Evolutionary conservation across 257 asterid genomes (phyloP), one percentile per base, ranked within the genome.

Genomic region (Ligustrum vulgare): DNA sequence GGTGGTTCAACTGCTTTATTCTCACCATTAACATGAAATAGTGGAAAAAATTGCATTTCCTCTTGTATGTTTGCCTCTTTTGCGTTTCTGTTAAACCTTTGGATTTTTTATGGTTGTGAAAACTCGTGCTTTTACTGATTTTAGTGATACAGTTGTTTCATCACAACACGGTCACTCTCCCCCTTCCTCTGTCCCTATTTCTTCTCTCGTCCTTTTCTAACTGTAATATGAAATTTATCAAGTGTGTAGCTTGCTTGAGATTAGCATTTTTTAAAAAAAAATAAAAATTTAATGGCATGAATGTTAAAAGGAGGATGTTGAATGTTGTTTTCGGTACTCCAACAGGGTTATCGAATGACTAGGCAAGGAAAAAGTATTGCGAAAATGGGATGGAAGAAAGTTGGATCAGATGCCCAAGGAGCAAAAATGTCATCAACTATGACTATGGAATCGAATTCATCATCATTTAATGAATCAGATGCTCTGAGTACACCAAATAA

Each of bases 301-400:
- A 33, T 62, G 34, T 41, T 67, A 67, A 32, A 68, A 70, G 51
- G 32, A 68, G 34, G 75, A 67, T 78, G 63, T 72, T 15, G 2
- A 69, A 58, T 71, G 68, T 51, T 76, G 31, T 67, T 58, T 75
- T 62, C 64, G 43, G 75, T 72, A 41, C 39, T 77, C 49, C 73
- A 67, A 77, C 85, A 93, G 98, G 98, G 98, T 45, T 93, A 91
- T 88, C 87, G 81, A 47, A 80, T 91, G 70, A 88, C 98, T 37
- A 86, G 80, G 76, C 98, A 90, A 71, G 95, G 97, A 2, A 91
- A 77, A 77, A 82, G 85, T 79, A 73, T 84, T 36, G 80, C 67
- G 72, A 87, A 84, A 82, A 79, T 82, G 89, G 95, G 91, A 22
- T 94, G 98, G 98, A 84, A 33, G 75, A 88, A 78, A 84, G 90